Base-by-base conservation (phyloP, 2,329 filamentous ascomycete species). In the Geosmithia morbida region DNA sequence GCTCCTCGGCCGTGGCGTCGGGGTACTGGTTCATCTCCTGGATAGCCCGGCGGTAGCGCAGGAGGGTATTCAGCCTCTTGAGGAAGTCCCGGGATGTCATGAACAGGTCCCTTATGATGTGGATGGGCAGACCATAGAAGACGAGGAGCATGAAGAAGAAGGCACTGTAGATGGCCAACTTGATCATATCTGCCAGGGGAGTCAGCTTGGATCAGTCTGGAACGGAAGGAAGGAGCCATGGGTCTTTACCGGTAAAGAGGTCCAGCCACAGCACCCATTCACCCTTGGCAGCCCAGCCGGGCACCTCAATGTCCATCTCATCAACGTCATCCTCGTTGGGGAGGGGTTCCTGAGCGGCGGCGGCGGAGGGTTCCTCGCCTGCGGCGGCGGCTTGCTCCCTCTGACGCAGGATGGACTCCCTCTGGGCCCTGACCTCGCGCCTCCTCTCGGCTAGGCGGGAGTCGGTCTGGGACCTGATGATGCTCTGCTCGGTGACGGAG, bases 271-370 rank as follows among this genome's bases (percentile, higher is more conserved):
- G 80, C 14, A 96, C 74, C 77, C 85, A 97, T 56, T 92, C 85
- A 39, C 92, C 87, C 69, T 97, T 98, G 51, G 87, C 81, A 59
- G 96, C 88, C 92, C 92, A 98, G 10, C 90, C 92, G 3, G 89
- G 85, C 18, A 96, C 87, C 61, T 98, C 92, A 47, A 92, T 83
- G 54, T 98, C 89, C 69, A 92, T 87, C 61, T 95, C 89, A 50
- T 96, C 87, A 18, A 96, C 75, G 49, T 90, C 84, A 44, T 87
- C 80, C 50, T 85, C 81, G 48, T 71, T 71, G 2, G 79, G 79
- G 19, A 84, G 59, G 40, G 73, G 67, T 44, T 71, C 70, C 48
- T 66, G 63, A 50, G 58, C 65, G 5, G 58, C 55, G 3, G 41
- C 10, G 6, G 10, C 45, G 1, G 56, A 55, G 45, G 87, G 79